phyloP scores from a whole-genome alignment of 768 basidiomycete species.

The Pisolithus tinctorius region DNA sequence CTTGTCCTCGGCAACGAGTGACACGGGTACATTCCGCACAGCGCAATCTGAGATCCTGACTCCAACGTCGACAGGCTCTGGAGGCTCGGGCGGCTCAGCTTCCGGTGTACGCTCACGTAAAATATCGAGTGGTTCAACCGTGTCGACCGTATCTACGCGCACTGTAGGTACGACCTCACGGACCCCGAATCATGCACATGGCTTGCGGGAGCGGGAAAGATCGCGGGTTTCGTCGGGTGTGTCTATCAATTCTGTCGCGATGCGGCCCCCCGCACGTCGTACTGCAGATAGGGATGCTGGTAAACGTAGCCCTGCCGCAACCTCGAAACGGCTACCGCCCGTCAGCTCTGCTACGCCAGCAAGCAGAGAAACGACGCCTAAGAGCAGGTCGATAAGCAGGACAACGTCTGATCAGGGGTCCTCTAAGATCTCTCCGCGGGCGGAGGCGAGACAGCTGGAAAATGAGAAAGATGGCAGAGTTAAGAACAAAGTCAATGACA shows the following conservation, averaged over 20 bases:
- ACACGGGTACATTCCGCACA: conserved; percentile 24
- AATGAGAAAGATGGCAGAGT: conserved; percentile 14
- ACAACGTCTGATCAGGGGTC: neutral
- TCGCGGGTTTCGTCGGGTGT: conserved; percentile 22
- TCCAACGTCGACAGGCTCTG: conserved; percentile 21
- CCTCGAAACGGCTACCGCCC: conserved; percentile 15
- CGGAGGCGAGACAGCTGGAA: conserved; percentile 9
- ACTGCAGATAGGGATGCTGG: conserved; percentile 6
- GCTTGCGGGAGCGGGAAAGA: conserved; percentile 1
- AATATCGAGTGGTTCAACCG: conserved; percentile 21
- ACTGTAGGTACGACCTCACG: conserved; percentile 24
- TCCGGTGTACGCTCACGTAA: conserved; percentile 22
- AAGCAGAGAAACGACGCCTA: conserved; percentile 6
- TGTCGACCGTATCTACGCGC: conserved; percentile 25
- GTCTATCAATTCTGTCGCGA: conserved; percentile 13
- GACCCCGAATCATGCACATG: neutral
- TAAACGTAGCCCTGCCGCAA: conserved; percentile 18
- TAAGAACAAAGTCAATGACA: conserved; percentile 29
- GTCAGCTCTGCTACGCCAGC: conserved; percentile 16
- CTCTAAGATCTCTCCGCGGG: neutral
- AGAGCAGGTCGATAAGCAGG: conserved; percentile 11
- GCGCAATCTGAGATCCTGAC: conserved; percentile 24
- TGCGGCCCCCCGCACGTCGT: conserved; percentile 21
- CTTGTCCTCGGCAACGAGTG: conserved; percentile 26
- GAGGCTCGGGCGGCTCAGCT: conserved; percentile 7